Conservation (phyloP, 2,329 filamentous ascomycete species). For the Neoarthrinium moseri region DNA sequence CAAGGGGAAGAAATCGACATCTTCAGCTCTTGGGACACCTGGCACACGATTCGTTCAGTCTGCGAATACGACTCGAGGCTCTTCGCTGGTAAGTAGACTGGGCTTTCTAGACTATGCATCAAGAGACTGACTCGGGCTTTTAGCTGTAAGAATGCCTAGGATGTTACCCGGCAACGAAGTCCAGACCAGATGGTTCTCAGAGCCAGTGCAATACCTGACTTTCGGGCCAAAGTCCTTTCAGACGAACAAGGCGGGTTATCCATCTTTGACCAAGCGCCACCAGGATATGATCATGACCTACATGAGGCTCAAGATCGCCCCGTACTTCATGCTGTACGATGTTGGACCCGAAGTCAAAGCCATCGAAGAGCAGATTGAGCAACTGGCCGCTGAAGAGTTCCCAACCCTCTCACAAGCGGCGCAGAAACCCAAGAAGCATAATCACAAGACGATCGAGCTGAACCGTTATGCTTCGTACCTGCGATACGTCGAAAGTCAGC, state of each 20-base stretch:
- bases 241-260: constrained; percentile 58
- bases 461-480: constrained; percentile 72
- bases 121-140: constrained; percentile 11
- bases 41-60: constrained; percentile 81
- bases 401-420: constrained; percentile 72
- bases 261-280: constrained; percentile 60
- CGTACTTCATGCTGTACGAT: constrained; percentile 64
- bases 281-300: constrained; percentile 61
- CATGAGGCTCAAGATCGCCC: constrained; percentile 62
- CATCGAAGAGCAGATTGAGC: constrained; percentile 27
- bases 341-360: constrained; percentile 48
- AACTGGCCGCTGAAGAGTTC: constrained; percentile 51
- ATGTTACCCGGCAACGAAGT: constrained; percentile 59
- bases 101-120: not conserved
- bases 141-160: constrained; percentile 57
- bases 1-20: constrained; percentile 57
- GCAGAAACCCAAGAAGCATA: constrained; percentile 36
- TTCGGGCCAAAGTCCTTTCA: constrained; percentile 55
- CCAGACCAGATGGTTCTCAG: constrained; percentile 67
- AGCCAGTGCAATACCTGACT: constrained; percentile 63
- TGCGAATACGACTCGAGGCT: constrained; percentile 84
- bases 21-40: constrained; percentile 87
- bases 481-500: constrained; percentile 78
- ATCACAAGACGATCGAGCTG: constrained; percentile 34
- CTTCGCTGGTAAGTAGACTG: constrained; percentile 69